These are phyloP conservation scores for Neobulgaria alba DNA, from an alignment of 2,329 filamentous ascomycete species.

Conservation along the genomic window DNA sequence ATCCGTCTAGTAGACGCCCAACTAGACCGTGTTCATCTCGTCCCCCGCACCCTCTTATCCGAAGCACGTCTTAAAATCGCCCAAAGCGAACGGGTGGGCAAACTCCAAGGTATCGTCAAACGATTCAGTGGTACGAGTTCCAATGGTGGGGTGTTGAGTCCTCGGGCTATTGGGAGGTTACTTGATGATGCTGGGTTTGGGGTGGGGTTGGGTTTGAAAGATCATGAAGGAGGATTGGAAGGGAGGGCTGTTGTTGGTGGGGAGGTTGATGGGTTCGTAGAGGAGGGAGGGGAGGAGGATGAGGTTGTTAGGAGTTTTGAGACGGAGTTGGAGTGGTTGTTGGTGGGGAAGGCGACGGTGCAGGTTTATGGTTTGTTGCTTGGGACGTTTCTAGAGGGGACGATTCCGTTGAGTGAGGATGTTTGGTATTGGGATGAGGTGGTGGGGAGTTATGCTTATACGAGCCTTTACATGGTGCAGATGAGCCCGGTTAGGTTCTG, in stretches of 20 bases:
- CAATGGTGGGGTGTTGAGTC: slow-evolving; percentile 51
- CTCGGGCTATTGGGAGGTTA: slow-evolving; percentile 50
- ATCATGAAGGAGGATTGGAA: not conserved
- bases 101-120: slow-evolving; percentile 61
- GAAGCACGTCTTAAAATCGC: slow-evolving; percentile 27
- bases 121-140: slow-evolving; percentile 62
- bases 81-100: slow-evolving; percentile 44
- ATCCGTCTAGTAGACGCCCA: slow-evolving; percentile 56
- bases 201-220: not conserved
- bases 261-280: not conserved
- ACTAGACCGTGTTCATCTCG: slow-evolving; percentile 52
- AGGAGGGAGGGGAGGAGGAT: slow-evolving; percentile 27
- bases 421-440: slow-evolving; percentile 96
- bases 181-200: slow-evolving; percentile 31
- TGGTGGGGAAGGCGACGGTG: slow-evolving; percentile 85
- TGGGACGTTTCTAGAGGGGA: slow-evolving; percentile 70
- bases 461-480: slow-evolving; percentile 76
- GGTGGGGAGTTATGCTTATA: slow-evolving; percentile 67
- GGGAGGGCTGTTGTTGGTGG: not conserved
- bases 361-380: slow-evolving; percentile 80
- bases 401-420: slow-evolving; percentile 74
- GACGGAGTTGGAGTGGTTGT: slow-evolving; percentile 78
- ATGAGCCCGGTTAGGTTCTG: slow-evolving; percentile 71
- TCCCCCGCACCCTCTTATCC: slow-evolving; percentile 36
- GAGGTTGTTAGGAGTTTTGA: slow-evolving; percentile 45